Evolutionary conservation across 2,329 filamentous ascomycete genomes (phyloP).

Genomic region (Microthyrium microscopicum): DNA sequence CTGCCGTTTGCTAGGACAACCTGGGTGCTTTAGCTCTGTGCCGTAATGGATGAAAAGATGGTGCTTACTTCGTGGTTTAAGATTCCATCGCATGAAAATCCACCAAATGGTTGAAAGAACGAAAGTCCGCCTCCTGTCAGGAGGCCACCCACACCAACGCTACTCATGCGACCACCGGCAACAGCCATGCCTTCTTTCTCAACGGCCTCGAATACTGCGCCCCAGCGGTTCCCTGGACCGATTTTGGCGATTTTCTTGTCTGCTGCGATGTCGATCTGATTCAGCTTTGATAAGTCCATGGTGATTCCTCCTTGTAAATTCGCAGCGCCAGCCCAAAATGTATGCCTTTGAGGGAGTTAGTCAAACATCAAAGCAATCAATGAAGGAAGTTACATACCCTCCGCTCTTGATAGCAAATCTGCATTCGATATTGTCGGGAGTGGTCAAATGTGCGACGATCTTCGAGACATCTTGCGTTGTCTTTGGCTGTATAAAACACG

Average conservation of each 20-base stretch:
- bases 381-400: no score
- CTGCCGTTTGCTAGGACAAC: slow-evolving; percentile 32
- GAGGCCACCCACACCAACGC: slow-evolving; percentile 7
- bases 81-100: slow-evolving; percentile 18
- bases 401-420: slow-evolving; percentile 7
- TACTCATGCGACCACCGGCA: slow-evolving; percentile 3
- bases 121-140: slow-evolving; percentile 14
- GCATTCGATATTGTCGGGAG: neutral
- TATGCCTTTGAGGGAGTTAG: no score
- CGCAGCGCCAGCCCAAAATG: slow-evolving; percentile 6
- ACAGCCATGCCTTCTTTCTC: slow-evolving; percentile 4
- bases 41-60: neutral
- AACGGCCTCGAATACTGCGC: slow-evolving; percentile 4
- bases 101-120: slow-evolving; percentile 17
- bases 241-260: slow-evolving; percentile 7
- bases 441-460: slow-evolving; percentile 1
- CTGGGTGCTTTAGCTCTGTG: no score
- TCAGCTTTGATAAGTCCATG: slow-evolving; percentile 6
- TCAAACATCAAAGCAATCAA: no score
- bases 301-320: slow-evolving; percentile 7
- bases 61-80: slow-evolving; percentile 18
- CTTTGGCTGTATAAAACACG: slow-evolving; percentile 1
- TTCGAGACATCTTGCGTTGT: neutral
- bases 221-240: slow-evolving; percentile 5
- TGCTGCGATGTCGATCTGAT: neutral